Base-by-base conservation (phyloP, 495 filamentous ascomycete species). In the Venustampulla echinocandica region DNA sequence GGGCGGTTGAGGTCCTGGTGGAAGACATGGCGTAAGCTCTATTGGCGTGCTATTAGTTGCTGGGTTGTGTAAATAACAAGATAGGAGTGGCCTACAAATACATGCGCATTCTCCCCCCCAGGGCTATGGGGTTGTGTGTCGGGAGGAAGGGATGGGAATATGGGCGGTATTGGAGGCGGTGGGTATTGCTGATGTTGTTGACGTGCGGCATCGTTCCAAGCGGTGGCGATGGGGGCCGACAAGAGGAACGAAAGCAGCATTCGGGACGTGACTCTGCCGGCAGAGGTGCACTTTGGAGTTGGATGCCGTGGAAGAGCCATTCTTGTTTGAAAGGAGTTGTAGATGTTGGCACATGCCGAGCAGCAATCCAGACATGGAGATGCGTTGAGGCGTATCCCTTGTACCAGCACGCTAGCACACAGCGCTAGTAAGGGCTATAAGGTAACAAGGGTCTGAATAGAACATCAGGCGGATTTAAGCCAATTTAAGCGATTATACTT, bases 21-120 rank as follows among this genome's bases (percentile, higher is more conserved):
- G 65, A 87, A 88, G 44, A 97, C 80, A 64, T 97, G 92, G 51
- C 85, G 81, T 49, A 98, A 72, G 5, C 77, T 84, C 82, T 92
- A 63, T 42, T 37, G 25, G 23, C n/a, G n/a, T n/a, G 20, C n/a
- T 20, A 38, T 55, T 15, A 62, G 51, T 45, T 53, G 33, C 13
- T 28, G 5, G 13, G 38, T 34, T 15, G 25, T 46, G 47, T 38
- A 22, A 30, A 45, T 22, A 30, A 15, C 6, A 9, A 42, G 30
- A 7, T 32, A 21, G 30, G 7, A n/a, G 10, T 17, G n/a, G 32
- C 47, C 7, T 35, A 49, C 36, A 33, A 59, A 52, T 27, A 48
- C 10, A 54, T 53, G 47, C 39, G 65, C 58, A 60, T 69, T 69
- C n/a, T n/a, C n/a, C 60, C 66, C 66, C 50, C 68, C 61, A 55